Percentiles rank a stretch among this genome's conserved stretches.
Conservation (phyloP, 176 grass and related monocot species). For the Otatea glauca region DNA sequence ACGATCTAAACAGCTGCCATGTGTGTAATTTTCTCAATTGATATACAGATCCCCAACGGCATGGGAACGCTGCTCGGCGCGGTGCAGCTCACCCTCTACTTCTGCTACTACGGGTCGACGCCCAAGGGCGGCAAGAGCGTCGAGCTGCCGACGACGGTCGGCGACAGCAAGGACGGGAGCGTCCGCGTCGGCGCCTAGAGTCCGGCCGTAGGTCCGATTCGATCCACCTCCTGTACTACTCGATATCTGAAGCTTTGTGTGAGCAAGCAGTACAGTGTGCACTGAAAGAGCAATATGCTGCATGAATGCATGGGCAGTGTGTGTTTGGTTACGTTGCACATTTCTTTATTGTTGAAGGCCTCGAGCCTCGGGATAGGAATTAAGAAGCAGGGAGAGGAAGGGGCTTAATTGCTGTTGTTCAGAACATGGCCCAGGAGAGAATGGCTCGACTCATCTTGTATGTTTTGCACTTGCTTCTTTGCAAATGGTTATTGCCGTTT, state of each 20-base stretch:
- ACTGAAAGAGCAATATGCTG: not conserved
- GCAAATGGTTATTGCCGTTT: no score
- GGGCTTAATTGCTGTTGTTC: no score
- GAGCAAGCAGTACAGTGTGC: not conserved
- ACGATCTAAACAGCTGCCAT: no score
- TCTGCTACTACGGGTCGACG: conserved; percentile 54
- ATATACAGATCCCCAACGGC: conserved; percentile 65
- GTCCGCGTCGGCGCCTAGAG: not conserved
- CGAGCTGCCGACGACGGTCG: conserved; percentile 33
- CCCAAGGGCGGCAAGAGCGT: conserved; percentile 11
- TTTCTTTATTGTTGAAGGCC: no score
- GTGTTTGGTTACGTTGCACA: not conserved
- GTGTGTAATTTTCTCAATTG: not conserved
- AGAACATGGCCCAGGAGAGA: no score
- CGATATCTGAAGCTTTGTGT: not conserved
- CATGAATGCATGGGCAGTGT: not conserved
- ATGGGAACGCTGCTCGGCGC: conserved; percentile 49
- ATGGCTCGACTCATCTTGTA: no score
- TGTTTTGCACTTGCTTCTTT: no score
- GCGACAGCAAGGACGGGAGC: not conserved
- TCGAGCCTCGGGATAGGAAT: no score
- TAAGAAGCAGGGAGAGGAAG: no score
- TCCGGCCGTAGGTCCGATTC: not conserved
- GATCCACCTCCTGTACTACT: not conserved
- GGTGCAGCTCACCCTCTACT: conserved; percentile 64